These are phyloP conservation scores for Acmispon strigosus DNA, from an alignment of 306 rosid species.

Conservation along the genomic window DNA sequence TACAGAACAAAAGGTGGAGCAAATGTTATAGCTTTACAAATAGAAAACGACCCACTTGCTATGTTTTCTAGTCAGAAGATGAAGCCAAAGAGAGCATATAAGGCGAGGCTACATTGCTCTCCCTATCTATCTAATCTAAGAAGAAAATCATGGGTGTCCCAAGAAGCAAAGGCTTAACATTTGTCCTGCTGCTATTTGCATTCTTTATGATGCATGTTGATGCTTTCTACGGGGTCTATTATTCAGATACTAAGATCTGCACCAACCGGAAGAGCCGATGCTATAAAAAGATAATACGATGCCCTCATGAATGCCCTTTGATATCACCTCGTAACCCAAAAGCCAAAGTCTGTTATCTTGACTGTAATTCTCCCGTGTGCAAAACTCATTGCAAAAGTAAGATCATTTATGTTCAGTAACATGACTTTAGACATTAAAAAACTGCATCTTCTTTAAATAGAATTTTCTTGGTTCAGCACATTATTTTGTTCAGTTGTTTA, in stretches of 20 bases:
- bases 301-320: constrained; percentile 55
- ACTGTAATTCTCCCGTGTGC: constrained; percentile 65
- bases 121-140: background rate
- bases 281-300: constrained; percentile 29
- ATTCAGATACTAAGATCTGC: constrained; percentile 26
- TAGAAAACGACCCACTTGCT: constrained; percentile 28
- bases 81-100: background rate
- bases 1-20: background rate
- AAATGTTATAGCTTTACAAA: background rate
- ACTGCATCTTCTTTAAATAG: background rate
- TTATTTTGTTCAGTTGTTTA: constrained; percentile 10
- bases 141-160: constrained; percentile 31
- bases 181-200: constrained; percentile 26
- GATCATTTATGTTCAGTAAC: background rate
- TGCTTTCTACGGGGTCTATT: background rate
- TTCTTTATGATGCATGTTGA: constrained; percentile 23
- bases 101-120: background rate
- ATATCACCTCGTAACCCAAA: constrained; percentile 35
- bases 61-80: background rate
- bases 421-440: background rate
- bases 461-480: background rate
- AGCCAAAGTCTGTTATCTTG: constrained; percentile 56
- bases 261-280: constrained; percentile 32
- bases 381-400: constrained; percentile 67
- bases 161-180: constrained; percentile 6